Base-by-base conservation (phyloP, 129 eudicot genomes). In the Scalesia atractyloides region DNA sequence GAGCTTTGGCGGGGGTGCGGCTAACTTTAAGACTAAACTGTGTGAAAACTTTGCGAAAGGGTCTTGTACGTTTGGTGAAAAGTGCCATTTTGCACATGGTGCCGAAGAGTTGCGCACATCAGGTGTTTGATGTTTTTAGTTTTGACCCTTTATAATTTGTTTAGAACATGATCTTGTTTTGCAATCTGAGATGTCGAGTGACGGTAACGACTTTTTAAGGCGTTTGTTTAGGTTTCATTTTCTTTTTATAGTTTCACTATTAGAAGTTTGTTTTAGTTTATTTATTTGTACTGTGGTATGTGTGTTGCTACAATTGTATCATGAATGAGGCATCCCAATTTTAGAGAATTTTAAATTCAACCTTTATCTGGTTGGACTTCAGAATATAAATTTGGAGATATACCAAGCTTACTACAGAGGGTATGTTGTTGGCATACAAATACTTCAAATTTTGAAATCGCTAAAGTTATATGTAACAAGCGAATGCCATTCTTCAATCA, bases 61-160 rank as follows among this genome's bases (percentile, higher is more conserved):
- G 7, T 72, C 87, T 0, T 92, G 98, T 77, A 92, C 98, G 0
- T 92, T 92, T 75, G 98, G 96, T 1, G 98, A 92, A 9, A 84
- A 84, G 82, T 92, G 98, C 80, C 96, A 89, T 83, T 92, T 92
- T 66, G 98, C 98, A 18, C 98, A 92, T 52, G 98, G 98, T 4
- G 87, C 77, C 9, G 91, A 84, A 64, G 96, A 92, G 60, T 71
- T 92, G 73, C 91, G 98, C 54, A 82, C 70, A 52, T 14, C 84
- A 0, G 86, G 87, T 14, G 70, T 79, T 86, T 84, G 83, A 66
- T 75, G 22, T 66, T 17, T 62, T 17, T 50, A 61, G 50, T 12
- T 36, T 70, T 59, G 53, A 7, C 15, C 46, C 65, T 3, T 12
- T 7, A 14, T 30, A 56, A 65, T 67, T 80, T 73, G 18, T 24